Conservation (phyloP, 1,284 basidiomycete genomes). For the Trichosporon ovoides region DNA sequence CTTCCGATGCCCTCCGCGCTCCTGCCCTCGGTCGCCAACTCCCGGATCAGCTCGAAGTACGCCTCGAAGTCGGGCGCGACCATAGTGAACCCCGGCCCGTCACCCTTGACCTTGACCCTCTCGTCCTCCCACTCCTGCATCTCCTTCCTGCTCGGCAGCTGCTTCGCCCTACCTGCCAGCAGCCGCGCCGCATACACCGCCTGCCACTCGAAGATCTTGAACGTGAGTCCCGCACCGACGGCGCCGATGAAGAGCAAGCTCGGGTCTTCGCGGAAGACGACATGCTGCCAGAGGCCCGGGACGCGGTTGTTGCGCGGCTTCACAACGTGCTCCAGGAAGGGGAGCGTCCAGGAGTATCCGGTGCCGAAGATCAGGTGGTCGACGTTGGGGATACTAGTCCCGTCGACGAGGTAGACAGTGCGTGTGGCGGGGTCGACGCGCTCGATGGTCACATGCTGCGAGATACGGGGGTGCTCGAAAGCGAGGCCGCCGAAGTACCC, state of each 20-base stretch:
- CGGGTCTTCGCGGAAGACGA: slow-evolving; percentile 54
- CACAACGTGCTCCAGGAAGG: slow-evolving; percentile 10
- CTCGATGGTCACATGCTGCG: slow-evolving; percentile 6
- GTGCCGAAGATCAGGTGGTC: slow-evolving; percentile 18
- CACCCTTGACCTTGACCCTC: slow-evolving; percentile 3
- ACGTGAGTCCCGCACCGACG: slow-evolving; percentile 32
- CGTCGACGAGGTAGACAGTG: slow-evolving; percentile 8
- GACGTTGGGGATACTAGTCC: slow-evolving; percentile 7
- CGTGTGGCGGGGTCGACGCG: slow-evolving; percentile 1
- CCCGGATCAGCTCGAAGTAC: slow-evolving; percentile 11
- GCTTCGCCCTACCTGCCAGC: slow-evolving; percentile 23
- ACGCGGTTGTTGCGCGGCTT: slow-evolving; percentile 52
- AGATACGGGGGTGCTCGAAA: slow-evolving; percentile 11
- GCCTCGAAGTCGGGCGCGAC: slow-evolving; percentile 12
- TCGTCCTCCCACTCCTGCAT: slow-evolving; percentile 9
- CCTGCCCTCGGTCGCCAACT: neutral
- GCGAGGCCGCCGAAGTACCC: slow-evolving; percentile 12
- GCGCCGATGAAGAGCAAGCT: slow-evolving; percentile 50
- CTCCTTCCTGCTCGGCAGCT: slow-evolving; percentile 20
- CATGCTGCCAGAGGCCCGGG: slow-evolving; percentile 51
- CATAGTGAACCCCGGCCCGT: slow-evolving; percentile 6
- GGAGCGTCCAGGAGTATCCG: slow-evolving; percentile 13
- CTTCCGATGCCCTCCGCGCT: slow-evolving; percentile 3
- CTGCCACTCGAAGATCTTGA: slow-evolving; percentile 40
- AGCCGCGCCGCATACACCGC: slow-evolving; percentile 33